Conservation (phyloP, 805 yeast species). For the Scheffersomyces amazonensis region DNA sequence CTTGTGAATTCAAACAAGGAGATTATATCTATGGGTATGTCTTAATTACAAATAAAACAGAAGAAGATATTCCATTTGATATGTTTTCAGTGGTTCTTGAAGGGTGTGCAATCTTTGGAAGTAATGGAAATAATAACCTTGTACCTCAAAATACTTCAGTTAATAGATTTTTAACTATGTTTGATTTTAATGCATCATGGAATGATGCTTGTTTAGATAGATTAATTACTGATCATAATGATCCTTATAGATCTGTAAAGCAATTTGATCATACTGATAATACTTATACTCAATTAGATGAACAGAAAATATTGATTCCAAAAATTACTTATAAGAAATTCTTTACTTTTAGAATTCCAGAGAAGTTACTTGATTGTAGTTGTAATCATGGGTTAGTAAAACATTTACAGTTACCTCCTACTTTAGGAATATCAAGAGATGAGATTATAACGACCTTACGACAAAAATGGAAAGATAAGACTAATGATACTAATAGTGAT, state of each 20-base stretch:
- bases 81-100: conserved; percentile 38
- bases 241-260: conserved; percentile 22
- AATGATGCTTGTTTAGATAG: conserved; percentile 31
- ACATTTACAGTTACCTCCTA: conserved; percentile 36
- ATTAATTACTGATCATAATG: conserved; percentile 24
- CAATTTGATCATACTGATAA: conserved; percentile 32
- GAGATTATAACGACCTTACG: conserved; percentile 24
- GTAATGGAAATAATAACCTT: conserved; percentile 13
- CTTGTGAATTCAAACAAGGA: conserved; percentile 32
- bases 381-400: conserved; percentile 35
- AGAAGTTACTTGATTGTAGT: conserved; percentile 29
- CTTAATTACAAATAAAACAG: conserved; percentile 25
- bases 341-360: conserved; percentile 38
- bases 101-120: conserved; percentile 27
- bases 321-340: conserved; percentile 35
- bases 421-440: conserved; percentile 30
- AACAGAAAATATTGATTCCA: conserved; percentile 25
- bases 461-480: conserved; percentile 19
- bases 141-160: conserved; percentile 18
- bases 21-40: conserved; percentile 37
- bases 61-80: conserved; percentile 31
- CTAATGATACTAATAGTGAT: background rate
- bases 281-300: conserved; percentile 21
- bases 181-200: conserved; percentile 42
- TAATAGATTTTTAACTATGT: conserved; percentile 33